A percentile compares a stretch with the other conserved stretches of the same genome.
Evolutionary conservation across 164 flowering plant genomes (phyloP).

Genomic region (Amborella trichopoda): DNA sequence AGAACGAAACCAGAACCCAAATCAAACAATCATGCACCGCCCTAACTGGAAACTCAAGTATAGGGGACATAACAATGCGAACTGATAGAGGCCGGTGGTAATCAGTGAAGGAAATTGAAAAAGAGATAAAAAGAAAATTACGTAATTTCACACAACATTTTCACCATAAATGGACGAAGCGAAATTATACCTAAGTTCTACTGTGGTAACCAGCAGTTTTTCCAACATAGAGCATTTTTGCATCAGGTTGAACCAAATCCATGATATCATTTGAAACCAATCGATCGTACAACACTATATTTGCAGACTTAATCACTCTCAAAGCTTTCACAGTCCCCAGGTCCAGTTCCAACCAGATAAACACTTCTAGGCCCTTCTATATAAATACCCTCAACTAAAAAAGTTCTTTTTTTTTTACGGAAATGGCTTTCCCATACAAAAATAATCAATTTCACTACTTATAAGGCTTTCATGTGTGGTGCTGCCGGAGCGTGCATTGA

Average conservation of each 20-base stretch:
- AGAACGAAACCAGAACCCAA: no score
- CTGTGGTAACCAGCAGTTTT: slow-evolving; percentile 98
- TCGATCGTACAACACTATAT: slow-evolving; percentile 82
- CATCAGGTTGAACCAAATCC: slow-evolving; percentile 53
- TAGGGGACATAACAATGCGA: not conserved
- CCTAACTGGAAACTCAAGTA: not conserved
- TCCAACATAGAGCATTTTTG: slow-evolving; percentile 87
- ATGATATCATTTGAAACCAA: slow-evolving; percentile 85
- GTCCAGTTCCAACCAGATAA: slow-evolving; percentile 94
- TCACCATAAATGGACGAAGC: not conserved
- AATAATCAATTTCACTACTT: no score
- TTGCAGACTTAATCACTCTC: slow-evolving; percentile 62
- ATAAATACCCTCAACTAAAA: slow-evolving; percentile 6
- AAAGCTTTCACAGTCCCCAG: slow-evolving; percentile 91
- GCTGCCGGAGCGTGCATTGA: no score
- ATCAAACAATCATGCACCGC: no score
- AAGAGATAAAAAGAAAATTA: not conserved
- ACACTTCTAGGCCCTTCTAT: slow-evolving; percentile 45
- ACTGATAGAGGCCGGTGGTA: not conserved
- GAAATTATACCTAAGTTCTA: slow-evolving; percentile 67
- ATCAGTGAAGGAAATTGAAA: not conserved
- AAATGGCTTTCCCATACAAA: no score
- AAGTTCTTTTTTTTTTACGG: slow-evolving; percentile 25
- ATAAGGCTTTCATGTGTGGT: no score
- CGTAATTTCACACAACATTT: not conserved